These are phyloP conservation scores for Blastomyces parvus DNA, from an alignment of 2,329 filamentous ascomycete species.

Conservation along the genomic window DNA sequence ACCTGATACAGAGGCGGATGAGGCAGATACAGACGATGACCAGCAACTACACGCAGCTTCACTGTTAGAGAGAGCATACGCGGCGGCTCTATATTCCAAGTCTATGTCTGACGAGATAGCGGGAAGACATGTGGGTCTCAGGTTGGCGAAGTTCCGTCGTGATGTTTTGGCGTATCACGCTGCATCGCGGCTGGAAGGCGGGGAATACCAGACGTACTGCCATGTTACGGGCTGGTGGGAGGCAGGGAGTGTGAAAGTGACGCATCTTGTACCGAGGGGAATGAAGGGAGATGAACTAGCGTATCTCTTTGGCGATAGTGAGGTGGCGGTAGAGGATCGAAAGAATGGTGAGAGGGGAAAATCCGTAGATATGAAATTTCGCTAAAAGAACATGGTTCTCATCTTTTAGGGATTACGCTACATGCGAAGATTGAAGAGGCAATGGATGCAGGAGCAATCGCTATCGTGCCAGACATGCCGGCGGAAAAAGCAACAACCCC, in stretches of 20 bases:
- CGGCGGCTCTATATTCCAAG: background rate
- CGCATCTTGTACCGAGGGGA: slow-evolving; percentile 14
- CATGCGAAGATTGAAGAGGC: slow-evolving; percentile 9
- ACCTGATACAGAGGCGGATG: background rate
- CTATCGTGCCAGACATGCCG: slow-evolving; percentile 13
- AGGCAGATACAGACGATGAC: background rate
- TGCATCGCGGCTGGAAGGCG: slow-evolving; percentile 4
- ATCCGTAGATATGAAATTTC: background rate
- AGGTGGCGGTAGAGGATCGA: slow-evolving; percentile 11
- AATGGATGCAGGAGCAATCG: slow-evolving; percentile 14
- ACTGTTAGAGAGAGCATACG: background rate
- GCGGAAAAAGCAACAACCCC: slow-evolving; percentile 3
- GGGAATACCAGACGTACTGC: slow-evolving; percentile 7
- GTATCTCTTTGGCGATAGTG: slow-evolving; percentile 16
- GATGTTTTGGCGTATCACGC: slow-evolving; percentile 5
- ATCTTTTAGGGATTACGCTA: slow-evolving; percentile 9
- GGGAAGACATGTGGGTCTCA: background rate
- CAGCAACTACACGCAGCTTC: background rate
- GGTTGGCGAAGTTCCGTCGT: slow-evolving; percentile 2
- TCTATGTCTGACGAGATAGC: background rate
- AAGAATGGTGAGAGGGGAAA: slow-evolving; percentile 12
- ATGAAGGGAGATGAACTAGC: slow-evolving; percentile 13
- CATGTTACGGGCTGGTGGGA: slow-evolving; percentile 9
- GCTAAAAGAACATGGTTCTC: background rate
- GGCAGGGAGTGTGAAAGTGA: slow-evolving; percentile 11